Percentiles rank a stretch among this genome's conserved stretches.
Conservation (phyloP, 2,329 filamentous ascomycete species). For the Exophiala alcalophila region DNA sequence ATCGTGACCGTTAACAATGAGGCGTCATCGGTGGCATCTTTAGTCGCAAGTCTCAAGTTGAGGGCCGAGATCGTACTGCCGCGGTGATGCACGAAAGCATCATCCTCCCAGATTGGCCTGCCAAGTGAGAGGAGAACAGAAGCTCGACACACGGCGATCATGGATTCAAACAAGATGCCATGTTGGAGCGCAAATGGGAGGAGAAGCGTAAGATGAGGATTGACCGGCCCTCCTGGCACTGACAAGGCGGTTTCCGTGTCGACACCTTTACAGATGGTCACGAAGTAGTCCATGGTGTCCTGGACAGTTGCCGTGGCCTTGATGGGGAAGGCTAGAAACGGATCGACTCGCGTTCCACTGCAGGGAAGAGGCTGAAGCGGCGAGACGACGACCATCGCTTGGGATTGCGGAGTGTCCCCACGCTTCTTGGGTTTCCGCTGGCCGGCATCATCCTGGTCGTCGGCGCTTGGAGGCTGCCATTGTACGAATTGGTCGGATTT, state of each 20-base stretch:
- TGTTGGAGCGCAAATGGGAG: constrained; percentile 27
- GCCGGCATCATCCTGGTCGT: not conserved
- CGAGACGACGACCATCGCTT: constrained; percentile 2
- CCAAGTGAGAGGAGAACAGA: constrained; percentile 26
- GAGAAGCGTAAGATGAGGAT: constrained; percentile 27
- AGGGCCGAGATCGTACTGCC: constrained; percentile 25
- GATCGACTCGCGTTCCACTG: constrained; percentile 24
- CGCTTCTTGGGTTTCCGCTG: not conserved
- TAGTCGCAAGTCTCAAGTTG: constrained; percentile 17
- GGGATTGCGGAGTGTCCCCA: not conserved
- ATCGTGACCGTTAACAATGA: constrained; percentile 26
- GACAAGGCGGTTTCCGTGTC: constrained; percentile 3
- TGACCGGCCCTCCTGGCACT: constrained; percentile 8
- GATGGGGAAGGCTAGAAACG: constrained; percentile 24
- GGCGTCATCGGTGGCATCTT: constrained; percentile 17
- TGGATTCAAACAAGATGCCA: constrained; percentile 26
- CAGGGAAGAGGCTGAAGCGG: constrained; percentile 22
- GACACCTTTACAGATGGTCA: constrained; percentile 21
- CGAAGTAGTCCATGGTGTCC: constrained; percentile 25
- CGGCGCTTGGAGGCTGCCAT: constrained; percentile 16
- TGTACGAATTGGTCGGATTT: constrained; percentile 15
- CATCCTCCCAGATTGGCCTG: constrained; percentile 21
- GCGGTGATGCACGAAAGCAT: constrained; percentile 27
- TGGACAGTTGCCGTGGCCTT: constrained; percentile 22
- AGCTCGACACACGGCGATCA: constrained; percentile 27